phyloP scores from a whole-genome alignment of 2,329 filamentous ascomycete genomes.

The Epichloe gansuensis region DNA sequence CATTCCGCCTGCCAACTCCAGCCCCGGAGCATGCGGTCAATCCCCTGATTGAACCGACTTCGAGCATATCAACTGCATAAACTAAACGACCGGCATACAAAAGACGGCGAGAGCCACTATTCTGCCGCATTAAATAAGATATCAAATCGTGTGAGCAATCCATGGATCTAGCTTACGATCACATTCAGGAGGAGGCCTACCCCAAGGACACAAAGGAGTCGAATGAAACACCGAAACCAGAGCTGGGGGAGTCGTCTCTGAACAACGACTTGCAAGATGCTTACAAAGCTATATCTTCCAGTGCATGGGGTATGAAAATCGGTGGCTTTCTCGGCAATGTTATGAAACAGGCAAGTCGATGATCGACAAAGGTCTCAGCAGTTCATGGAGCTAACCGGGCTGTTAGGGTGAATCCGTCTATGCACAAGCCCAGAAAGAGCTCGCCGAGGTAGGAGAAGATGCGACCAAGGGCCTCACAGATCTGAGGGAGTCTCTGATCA shows the following conservation, averaged over 20 bases:
- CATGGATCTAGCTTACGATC: slow-evolving; percentile 97
- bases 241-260: slow-evolving; percentile 41
- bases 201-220: slow-evolving; percentile 41
- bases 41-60: not conserved
- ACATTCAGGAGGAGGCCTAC: slow-evolving; percentile 76
- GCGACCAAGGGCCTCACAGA: slow-evolving; percentile 69
- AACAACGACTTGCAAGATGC: slow-evolving; percentile 89
- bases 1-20: not conserved
- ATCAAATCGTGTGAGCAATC: slow-evolving; percentile 2
- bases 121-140: not conserved
- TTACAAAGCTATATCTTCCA: slow-evolving; percentile 83
- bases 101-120: not conserved
- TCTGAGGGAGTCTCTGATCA: slow-evolving; percentile 54
- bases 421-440: slow-evolving; percentile 76
- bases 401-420: slow-evolving; percentile 65
- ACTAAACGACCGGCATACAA: not conserved
- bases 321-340: slow-evolving; percentile 83
- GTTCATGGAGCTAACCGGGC: slow-evolving; percentile 2
- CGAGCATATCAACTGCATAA: not conserved
- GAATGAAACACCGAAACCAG: slow-evolving; percentile 27
- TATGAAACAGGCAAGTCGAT: slow-evolving; percentile 63
- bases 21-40: not conserved
- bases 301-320: slow-evolving; percentile 79
- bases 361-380: not conserved
- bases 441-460: slow-evolving; percentile 64